These are phyloP conservation scores for Tephrocybe sp. DNA, from an alignment of 768 basidiomycete genomes.

Conservation along the genomic window DNA sequence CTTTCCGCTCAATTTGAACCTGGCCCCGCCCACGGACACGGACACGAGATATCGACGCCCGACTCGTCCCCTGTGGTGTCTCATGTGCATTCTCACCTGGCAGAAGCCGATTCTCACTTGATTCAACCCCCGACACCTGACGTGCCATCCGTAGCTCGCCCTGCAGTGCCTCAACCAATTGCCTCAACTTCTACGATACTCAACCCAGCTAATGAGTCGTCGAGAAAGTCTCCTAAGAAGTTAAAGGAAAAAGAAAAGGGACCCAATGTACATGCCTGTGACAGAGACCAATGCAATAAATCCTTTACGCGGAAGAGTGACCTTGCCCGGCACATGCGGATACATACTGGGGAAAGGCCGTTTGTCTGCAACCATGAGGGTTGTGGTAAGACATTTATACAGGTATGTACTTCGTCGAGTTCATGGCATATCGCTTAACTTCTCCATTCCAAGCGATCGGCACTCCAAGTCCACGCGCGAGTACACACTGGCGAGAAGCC, in stretches of 20 bases:
- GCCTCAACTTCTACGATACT: conserved; percentile 53
- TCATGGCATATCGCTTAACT: conserved; percentile 4
- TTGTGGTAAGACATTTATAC: conserved; percentile 91
- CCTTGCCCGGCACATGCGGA: conserved; percentile 80
- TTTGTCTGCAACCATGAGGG: conserved; percentile 70
- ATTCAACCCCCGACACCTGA: conserved; percentile 26
- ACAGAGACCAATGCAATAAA: conserved; percentile 74
- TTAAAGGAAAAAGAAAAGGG: conserved; percentile 44
- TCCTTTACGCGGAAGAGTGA: conserved; percentile 84
- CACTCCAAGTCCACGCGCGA: conserved; percentile 83
- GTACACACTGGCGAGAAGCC: conserved; percentile 95
- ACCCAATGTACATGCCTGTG: conserved; percentile 61
- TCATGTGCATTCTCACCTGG: conserved; percentile 32
- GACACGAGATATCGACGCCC: conserved; percentile 41
- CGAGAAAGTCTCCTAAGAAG: conserved; percentile 36
- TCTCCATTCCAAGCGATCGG: conserved; percentile 63
- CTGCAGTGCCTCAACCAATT: conserved; percentile 35
- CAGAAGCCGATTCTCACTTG: conserved; percentile 24
- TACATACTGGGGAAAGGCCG: conserved; percentile 89
- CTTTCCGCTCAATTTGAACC: conserved; percentile 70
- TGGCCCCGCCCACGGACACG: conserved; percentile 42
- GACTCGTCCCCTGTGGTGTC: conserved; percentile 51
- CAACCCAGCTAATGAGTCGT: conserved; percentile 21
- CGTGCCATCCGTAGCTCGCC: conserved; percentile 37
- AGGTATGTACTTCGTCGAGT: conserved; percentile 46